A percentile compares a stretch with the other conserved stretches of the same genome.
Evolutionary conservation across 352 stramenopile species (phyloP).

Genomic region (Phytophthora megakarya): DNA sequence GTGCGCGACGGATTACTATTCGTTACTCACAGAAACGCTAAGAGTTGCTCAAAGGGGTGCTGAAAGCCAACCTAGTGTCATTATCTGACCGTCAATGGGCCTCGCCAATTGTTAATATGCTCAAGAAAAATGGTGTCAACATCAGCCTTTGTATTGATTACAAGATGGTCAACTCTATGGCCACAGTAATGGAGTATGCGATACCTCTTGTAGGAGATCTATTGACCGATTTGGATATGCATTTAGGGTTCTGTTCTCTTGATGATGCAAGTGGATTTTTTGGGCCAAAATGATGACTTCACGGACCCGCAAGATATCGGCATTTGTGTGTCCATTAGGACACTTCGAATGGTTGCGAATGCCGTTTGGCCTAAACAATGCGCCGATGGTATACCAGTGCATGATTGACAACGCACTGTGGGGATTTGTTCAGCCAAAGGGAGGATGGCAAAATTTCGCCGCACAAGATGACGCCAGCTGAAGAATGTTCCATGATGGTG

Average conservation of each 20-base stretch:
- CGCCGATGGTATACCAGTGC: no score
- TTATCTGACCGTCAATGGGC: not conserved
- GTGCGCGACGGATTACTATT: not conserved
- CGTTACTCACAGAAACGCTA: not conserved
- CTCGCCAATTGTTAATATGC: not conserved
- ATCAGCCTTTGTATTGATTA: no score
- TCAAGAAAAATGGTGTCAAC: not conserved
- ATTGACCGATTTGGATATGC: not conserved
- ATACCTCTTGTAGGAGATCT: not conserved
- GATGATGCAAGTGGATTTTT: not conserved
- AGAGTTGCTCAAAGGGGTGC: not conserved
- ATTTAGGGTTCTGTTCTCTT: no score
- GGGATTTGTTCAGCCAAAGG: not conserved
- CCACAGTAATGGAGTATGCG: not conserved
- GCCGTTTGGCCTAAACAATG: no score
- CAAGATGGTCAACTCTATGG: not conserved
- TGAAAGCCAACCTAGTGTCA: not conserved
- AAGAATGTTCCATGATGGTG: not conserved
- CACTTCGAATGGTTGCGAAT: slow-evolving; percentile 1
- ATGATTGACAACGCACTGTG: no score
- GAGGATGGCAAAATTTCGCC: not conserved
- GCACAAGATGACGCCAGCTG: not conserved
- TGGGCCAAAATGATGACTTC: not conserved
- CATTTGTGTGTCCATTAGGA: not conserved
- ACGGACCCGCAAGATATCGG: not conserved